These are phyloP conservation scores for Boechera divaricarpa DNA, from an alignment of 345 rosid genomes.

Conservation along the genomic window DNA sequence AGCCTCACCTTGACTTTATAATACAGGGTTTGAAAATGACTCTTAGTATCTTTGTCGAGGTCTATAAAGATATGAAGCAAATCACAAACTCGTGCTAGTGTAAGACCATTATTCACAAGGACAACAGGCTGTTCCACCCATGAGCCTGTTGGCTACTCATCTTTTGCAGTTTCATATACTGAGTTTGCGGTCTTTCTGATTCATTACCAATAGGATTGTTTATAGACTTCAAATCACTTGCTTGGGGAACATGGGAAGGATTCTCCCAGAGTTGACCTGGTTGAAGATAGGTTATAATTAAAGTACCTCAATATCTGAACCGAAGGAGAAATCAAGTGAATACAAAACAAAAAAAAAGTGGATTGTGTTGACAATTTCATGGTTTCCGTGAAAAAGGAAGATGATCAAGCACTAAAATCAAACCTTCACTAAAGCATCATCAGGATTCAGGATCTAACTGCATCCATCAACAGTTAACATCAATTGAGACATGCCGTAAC, in stretches of 20 bases:
- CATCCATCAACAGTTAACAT: background rate
- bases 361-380: too few species aligned
- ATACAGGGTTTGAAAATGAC: constrained; percentile 65
- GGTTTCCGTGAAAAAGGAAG: too few species aligned
- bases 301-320: too few species aligned
- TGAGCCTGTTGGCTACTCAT: constrained; percentile 57
- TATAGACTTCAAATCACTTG: constrained; percentile 48
- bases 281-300: too few species aligned
- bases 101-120: constrained; percentile 48
- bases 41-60: constrained; percentile 69
- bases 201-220: constrained; percentile 50
- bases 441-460: too few species aligned
- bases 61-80: constrained; percentile 61
- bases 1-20: constrained; percentile 61
- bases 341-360: too few species aligned
- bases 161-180: constrained; percentile 54
- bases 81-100: constrained; percentile 54
- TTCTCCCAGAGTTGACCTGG: too few species aligned
- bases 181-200: constrained; percentile 54
- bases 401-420: too few species aligned
- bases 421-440: too few species aligned
- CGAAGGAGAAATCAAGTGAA: too few species aligned
- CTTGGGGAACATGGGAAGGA: too few species aligned
- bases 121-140: constrained; percentile 51
- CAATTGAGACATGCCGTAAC: background rate